Evolutionary conservation across 768 basidiomycete genomes (phyloP), one percentile per base, ranked within the genome.

Genomic region (Panellus pusillus): DNA sequence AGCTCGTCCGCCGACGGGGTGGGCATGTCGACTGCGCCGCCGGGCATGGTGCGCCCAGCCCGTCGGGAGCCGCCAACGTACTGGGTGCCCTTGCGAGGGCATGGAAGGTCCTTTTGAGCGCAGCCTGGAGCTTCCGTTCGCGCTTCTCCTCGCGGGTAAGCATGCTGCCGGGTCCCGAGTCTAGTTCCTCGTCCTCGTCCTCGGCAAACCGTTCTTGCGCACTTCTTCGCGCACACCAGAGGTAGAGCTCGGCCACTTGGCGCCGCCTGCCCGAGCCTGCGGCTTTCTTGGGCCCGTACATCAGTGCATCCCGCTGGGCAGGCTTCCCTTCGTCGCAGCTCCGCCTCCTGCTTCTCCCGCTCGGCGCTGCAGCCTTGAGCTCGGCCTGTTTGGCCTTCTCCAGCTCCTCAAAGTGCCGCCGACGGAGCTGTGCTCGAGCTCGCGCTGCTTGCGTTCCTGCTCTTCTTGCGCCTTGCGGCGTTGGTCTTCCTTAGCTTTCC

Each of bases 71-170:
- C 73, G 19, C 62, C 52, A 8, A 70, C 49, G 24, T 62, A 47
- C 7, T 72, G 58, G 6, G 76, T 50, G 54, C 78, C 32, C 32
- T 35, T 74, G 53, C 74, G 79, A 42, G 73, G n/a, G 73, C 39
- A 4, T 70, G 61, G 57, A 78, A 79, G 18, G 76, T 67, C 52
- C 71, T 75, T 39, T 72, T 75, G 71, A 82, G 68, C 61, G 88
- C 84, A 1, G 72, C 67, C 52, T 81, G 78, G 50, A 78, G 64
- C 65, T 82, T 83, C 47, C 82, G 76, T 64, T 83, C 77, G 15
- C 91, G 82, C 60, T 89, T 82, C 73, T 93, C 91, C 67, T 92
- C 87, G 44, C 91, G 79, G 8, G 91, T 92, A 42, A 89, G 77
- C 9, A 77, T 76, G 41, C 68, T 69, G n/a, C 68, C 68, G 3